Evolutionary conservation across 768 basidiomycete species (phyloP).

Genomic region (Leccinum aurantiacum): DNA sequence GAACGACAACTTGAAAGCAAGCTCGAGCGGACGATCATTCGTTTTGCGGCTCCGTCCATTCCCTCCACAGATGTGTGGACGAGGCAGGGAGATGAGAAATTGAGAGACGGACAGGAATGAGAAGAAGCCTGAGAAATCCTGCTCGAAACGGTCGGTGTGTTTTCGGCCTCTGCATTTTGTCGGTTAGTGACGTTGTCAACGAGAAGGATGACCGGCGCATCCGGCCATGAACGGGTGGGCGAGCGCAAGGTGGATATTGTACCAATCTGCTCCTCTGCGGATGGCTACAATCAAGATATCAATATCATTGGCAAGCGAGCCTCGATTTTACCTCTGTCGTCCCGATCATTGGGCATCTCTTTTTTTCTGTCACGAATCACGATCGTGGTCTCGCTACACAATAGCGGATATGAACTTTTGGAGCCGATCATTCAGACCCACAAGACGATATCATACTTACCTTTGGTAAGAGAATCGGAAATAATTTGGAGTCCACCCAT

Average conservation of each 20-base stretch:
- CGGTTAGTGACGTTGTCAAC: constrained; percentile 89
- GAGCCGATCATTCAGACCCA: not conserved
- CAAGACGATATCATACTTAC: not conserved
- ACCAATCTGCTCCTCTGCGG: constrained; percentile 85
- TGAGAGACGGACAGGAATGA: not conserved
- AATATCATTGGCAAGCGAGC: not conserved
- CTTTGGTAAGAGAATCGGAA: not conserved
- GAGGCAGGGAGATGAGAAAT: constrained; percentile 24
- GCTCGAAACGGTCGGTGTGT: constrained; percentile 66
- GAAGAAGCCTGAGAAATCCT: constrained; percentile 2
- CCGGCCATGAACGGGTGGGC: constrained; percentile 53
- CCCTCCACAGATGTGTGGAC: constrained; percentile 82
- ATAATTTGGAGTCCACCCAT: not conserved
- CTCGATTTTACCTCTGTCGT: constrained; percentile 72
- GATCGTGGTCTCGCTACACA: constrained; percentile 74
- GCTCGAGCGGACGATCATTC: too few relatives aligned
- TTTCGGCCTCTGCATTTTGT: constrained; percentile 65
- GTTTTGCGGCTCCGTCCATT: constrained; percentile 47
- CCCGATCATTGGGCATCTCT: constrained; percentile 89
- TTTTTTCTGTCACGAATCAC: constrained; percentile 62
- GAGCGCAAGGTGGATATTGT: constrained; percentile 66
- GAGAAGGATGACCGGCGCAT: constrained; percentile 65
- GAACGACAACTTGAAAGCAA: too few relatives aligned
- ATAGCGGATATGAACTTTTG: not conserved
- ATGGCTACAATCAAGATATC: constrained; percentile 57